A percentile compares a stretch with the other conserved stretches of the same genome.
Evolutionary conservation across 768 basidiomycete genomes (phyloP).

Genomic region (Suillus placidus): DNA sequence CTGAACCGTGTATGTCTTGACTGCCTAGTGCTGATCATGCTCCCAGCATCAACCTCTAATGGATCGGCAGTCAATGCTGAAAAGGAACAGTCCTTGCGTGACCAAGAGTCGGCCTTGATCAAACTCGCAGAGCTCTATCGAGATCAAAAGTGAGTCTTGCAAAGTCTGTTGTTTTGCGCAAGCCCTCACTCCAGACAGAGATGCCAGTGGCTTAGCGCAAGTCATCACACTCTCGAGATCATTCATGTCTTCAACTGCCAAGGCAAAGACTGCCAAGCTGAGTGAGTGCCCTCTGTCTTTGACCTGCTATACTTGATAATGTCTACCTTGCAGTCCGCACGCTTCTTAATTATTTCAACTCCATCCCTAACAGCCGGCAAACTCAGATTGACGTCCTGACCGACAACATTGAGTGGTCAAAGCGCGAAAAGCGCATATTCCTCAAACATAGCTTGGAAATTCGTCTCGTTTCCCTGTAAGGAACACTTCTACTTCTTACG

Average conservation of each 20-base stretch:
- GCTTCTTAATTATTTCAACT: constrained; percentile 84
- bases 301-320: not conserved
- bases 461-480: constrained; percentile 75
- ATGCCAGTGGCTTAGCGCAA: constrained; percentile 82
- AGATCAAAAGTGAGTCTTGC: constrained; percentile 69
- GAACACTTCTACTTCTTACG: constrained; percentile 6
- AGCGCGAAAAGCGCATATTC: constrained; percentile 91
- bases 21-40: not conserved
- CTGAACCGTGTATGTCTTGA: constrained; percentile 4
- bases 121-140: constrained; percentile 87
- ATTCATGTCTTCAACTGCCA: constrained; percentile 93
- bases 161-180: not conserved
- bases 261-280: constrained; percentile 96
- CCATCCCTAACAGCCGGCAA: constrained; percentile 73
- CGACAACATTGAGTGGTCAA: constrained; percentile 94
- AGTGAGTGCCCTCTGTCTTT: constrained; percentile 46
- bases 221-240: constrained; percentile 81
- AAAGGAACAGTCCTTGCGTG: constrained; percentile 61
- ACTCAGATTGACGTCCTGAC: constrained; percentile 84
- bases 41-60: constrained; percentile 36
- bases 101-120: constrained; percentile 85
- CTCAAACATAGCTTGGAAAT: constrained; percentile 93
- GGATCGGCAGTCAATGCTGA: constrained; percentile 39
- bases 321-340: constrained; percentile 70
- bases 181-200: constrained; percentile 46